A percentile compares a stretch with the other conserved stretches of the same genome.
Evolutionary conservation across 768 basidiomycete species (phyloP).

Genomic region (Boletus tylopilopsis): DNA sequence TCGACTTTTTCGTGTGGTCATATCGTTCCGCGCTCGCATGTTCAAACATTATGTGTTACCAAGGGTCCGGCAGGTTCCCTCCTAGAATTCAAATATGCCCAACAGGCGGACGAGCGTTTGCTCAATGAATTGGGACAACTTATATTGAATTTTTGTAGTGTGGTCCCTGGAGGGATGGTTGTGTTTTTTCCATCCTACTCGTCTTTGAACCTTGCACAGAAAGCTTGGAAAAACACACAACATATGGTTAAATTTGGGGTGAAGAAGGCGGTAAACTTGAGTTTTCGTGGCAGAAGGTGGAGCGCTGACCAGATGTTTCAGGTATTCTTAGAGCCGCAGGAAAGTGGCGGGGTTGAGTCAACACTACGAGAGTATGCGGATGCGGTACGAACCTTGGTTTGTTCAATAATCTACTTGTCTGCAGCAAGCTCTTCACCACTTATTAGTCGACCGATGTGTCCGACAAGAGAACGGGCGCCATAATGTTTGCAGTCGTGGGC

Average conservation of each 20-base stretch:
- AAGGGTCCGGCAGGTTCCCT: constrained; percentile 72
- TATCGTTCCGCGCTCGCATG: constrained; percentile 77
- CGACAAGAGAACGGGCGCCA: constrained; percentile 52
- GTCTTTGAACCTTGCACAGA: constrained; percentile 67
- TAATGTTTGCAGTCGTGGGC: constrained; percentile 92
- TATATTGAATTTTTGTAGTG: constrained; percentile 69
- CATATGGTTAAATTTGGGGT: constrained; percentile 54
- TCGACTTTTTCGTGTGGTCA: constrained; percentile 88
- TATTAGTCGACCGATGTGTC: constrained; percentile 19
- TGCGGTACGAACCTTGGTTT: constrained; percentile 35
- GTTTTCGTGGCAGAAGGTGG: not conserved
- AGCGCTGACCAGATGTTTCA: constrained; percentile 27
- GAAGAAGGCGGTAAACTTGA: constrained; percentile 67
- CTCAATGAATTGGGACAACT: constrained; percentile 83
- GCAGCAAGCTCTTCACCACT: not conserved
- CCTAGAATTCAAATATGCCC: constrained; percentile 79
- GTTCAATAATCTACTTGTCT: not conserved
- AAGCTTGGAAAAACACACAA: constrained; percentile 61
- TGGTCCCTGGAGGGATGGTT: constrained; percentile 86
- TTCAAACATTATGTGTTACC: constrained; percentile 69
- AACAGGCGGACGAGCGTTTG: constrained; percentile 59
- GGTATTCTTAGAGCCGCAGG: constrained; percentile 90
- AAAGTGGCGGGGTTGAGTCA: constrained; percentile 64
- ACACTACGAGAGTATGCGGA: constrained; percentile 70
- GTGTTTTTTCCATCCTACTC: constrained; percentile 93